Evolutionary conservation across 164 flowering plant genomes (phyloP).

Genomic region (Akebia trifoliata): DNA sequence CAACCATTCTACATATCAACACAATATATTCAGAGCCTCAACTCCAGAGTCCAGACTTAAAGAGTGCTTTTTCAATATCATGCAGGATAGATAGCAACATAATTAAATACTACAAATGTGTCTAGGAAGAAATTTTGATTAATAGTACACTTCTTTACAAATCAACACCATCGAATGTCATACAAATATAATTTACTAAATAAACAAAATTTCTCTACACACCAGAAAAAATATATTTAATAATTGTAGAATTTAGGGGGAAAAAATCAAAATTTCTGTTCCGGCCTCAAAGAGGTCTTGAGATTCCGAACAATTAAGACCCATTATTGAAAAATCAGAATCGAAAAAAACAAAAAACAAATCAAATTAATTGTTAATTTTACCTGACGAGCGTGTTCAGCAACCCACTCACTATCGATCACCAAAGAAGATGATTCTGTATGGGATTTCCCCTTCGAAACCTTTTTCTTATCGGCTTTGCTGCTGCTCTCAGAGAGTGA

Average conservation of each 20-base stretch:
- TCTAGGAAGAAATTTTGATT: neutral
- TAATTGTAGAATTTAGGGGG: too few species aligned
- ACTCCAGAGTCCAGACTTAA: neutral
- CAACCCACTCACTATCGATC: conserved; percentile 80
- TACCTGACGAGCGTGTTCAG: conserved; percentile 93
- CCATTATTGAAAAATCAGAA: too few species aligned
- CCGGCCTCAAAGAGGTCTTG: too few species aligned
- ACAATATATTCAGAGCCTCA: neutral
- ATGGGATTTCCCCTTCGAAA: conserved; percentile 48
- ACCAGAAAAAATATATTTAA: too few species aligned
- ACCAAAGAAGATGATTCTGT: conserved; percentile 32
- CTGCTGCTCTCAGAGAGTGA: conserved; percentile 31
- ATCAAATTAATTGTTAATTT: neutral
- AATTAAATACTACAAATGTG: neutral
- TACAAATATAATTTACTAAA: too few species aligned
- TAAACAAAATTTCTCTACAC: too few species aligned
- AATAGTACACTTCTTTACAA: too few species aligned
- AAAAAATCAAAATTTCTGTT: too few species aligned
- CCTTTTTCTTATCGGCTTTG: conserved; percentile 43
- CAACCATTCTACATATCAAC: neutral
- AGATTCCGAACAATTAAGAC: too few species aligned
- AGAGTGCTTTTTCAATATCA: neutral
- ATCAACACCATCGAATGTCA: neutral
- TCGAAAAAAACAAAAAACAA: too few species aligned
- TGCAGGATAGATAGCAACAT: conserved; percentile 1